Base-by-base conservation (phyloP, 164 flowering plant genomes). In the Tinospora cordifolia region DNA sequence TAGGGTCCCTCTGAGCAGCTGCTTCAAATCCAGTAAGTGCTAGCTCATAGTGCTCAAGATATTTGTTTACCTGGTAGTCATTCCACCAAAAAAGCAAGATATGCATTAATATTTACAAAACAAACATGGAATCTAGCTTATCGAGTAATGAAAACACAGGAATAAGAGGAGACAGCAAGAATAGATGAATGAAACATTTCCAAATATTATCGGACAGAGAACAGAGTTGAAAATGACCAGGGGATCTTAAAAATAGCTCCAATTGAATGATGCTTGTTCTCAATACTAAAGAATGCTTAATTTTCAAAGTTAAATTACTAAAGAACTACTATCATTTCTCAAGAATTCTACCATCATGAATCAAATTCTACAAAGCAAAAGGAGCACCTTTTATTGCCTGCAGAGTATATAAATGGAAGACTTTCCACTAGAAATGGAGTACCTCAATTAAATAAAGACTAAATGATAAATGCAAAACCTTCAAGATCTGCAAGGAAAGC, bases 11-110 rank as follows among this genome's bases (percentile, higher is more conserved):
- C 71, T 76, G 72, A 67, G 90, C 86, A 73, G 98, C 97, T 78
- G 97, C 92, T 83, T 91, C 93, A 83, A 91, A 93, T 73, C 98
- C 97, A 78, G 79, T 84, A 57, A 93, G 93, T 39, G 98, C 96
- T 75, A 91, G 86, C 75, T 90, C 93, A 79, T 93, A 93, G 79
- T 93, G 88, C 74, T 93, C 97, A 17, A 91, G 78, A 75, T 88
- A 93, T 78, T 83, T 85, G 81, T 90, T 86, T 46, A 86, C 97
- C 98, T 93, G 79, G 67, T 57, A 8, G 60, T 34, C 8, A 57
- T 65, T 38, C 34, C 65, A 65, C 17, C 30, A 49, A 4, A 71
- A 39, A 54, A 41, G 26, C 6, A 22, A 2, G 14, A 26, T 14
- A 68, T 4, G 49, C 40, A 59, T 27, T 8, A n/a, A 15, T 19